Evolutionary conservation across 805 yeast genomes (phyloP), one percentile per base, ranked within the genome.

Genomic region (Cyberlindnera euphorbiae): DNA sequence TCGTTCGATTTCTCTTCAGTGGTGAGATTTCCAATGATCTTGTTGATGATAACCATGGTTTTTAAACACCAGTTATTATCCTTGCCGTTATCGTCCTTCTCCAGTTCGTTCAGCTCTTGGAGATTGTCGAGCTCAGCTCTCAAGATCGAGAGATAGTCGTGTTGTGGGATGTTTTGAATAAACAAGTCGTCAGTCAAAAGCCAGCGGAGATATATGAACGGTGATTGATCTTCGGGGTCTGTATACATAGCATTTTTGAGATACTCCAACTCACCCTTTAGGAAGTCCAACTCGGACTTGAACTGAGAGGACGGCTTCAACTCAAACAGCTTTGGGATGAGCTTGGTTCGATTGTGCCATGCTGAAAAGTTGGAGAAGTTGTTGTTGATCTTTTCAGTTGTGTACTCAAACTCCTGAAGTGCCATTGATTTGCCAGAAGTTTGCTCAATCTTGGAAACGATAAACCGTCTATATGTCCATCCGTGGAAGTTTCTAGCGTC

Each of bases 281-380:
- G 55, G 33, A 78, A 66, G 0, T 47, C 42, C 18, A 49, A 30
- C 8, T 47, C 46, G 36, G 69, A 68, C 3, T 59, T 45, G 17
- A 49, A 51, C 18, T 48, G 42, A 5, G 45, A 38, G 4, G 40
- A 33, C 29, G 52, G 46, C 41, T 56, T 34, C 22, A 34, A 39
- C 1, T 50, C 45, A 36, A 75, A 67, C 33, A 84, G 57, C 33
- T 60, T 60, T 3, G 79, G 77, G 10, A 90, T 70, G 41, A 89
- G 61, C 39, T 75, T 78, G 2, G 87, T 73, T 44, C 97, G 67
- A 56, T 86, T 85, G 58, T 90, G 97, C 95, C 96, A 88, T 6
- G 98, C 97, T 2, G 96, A 85, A 52, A 82, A 93, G 59, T 93
- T 93, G 26, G 96, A 84, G 39, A 89, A 86, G 58, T 93, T 84